These are phyloP conservation scores for Paraurostyla sp. DNA, from an alignment of 73 alveolate species.

Conservation along the genomic window DNA sequence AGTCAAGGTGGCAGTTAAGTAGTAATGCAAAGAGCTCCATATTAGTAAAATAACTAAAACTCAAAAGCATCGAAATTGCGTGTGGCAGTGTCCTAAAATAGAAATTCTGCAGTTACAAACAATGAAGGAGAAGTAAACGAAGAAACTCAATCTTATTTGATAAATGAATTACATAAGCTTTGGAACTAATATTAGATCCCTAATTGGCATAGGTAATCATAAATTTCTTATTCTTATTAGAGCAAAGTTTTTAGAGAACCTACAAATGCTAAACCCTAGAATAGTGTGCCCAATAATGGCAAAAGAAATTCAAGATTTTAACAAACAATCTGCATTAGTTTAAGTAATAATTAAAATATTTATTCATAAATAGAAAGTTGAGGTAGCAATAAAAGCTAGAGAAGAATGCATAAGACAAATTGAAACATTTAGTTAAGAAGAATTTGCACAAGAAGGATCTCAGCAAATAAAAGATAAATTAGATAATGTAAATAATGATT, in stretches of 20 bases:
- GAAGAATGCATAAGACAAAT: conserved; percentile 42
- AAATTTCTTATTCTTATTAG: neutral
- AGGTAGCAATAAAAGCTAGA: conserved; percentile 44
- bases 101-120: neutral
- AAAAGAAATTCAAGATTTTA: conserved; percentile 32
- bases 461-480: neutral
- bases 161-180: neutral
- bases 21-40: neutral
- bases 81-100: conserved; percentile 30
- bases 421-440: neutral
- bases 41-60: neutral
- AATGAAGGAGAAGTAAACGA: conserved; percentile 11
- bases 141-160: neutral
- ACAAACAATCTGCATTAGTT: neutral
- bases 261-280: conserved; percentile 1
- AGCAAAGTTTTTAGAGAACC: conserved; percentile 2
- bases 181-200: conserved; percentile 34
- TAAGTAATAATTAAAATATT: neutral
- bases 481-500: neutral
- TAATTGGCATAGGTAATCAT: conserved; percentile 34
- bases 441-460: neutral
- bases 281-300: conserved; percentile 6
- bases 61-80: neutral
- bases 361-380: conserved; percentile 1
- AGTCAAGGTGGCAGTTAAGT: conserved; percentile 46